Percentiles rank a stretch among this genome's conserved stretches.
phyloP scores from a whole-genome alignment of 1,284 basidiomycete genomes.

The Pterulicium gracile region DNA sequence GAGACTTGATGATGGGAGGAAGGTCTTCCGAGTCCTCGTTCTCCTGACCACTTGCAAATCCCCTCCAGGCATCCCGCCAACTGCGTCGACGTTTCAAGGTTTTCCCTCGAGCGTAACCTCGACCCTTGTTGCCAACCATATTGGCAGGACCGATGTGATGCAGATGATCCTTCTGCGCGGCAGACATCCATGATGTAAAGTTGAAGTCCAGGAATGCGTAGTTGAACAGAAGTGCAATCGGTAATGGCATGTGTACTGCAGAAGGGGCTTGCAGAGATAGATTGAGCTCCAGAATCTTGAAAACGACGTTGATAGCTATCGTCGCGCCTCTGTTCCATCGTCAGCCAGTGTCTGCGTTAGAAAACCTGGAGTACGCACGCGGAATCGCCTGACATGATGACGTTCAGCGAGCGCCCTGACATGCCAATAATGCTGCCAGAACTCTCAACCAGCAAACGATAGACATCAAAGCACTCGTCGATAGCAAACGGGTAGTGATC shows the following conservation, averaged over 20 bases:
- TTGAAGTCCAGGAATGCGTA: slow-evolving; percentile 90
- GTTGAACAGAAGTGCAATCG: slow-evolving; percentile 75
- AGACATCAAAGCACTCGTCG: slow-evolving; percentile 90
- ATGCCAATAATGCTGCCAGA: slow-evolving; percentile 78
- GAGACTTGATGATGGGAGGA: slow-evolving; percentile 5
- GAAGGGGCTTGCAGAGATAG: slow-evolving; percentile 25
- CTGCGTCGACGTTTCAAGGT: slow-evolving; percentile 37
- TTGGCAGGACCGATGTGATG: slow-evolving; percentile 75
- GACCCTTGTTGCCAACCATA: slow-evolving; percentile 67
- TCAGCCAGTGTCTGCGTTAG: slow-evolving; percentile 1
- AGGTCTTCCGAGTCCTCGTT: slow-evolving; percentile 16
- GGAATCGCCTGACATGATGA: slow-evolving; percentile 83
- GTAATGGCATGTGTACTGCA: slow-evolving; percentile 33
- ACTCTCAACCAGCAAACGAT: slow-evolving; percentile 73
- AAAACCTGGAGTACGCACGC: slow-evolving; percentile 62
- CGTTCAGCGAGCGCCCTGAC: slow-evolving; percentile 64
- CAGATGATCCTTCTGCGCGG: slow-evolving; percentile 81
- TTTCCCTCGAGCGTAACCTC: slow-evolving; percentile 32
- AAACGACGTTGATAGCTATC: slow-evolving; percentile 72
- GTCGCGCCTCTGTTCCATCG: slow-evolving; percentile 61
- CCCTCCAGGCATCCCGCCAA: slow-evolving; percentile 46
- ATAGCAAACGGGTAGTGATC: slow-evolving; percentile 94
- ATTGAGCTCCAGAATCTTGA: slow-evolving; percentile 72
- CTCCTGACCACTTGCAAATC: slow-evolving; percentile 28
- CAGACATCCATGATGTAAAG: slow-evolving; percentile 93